Conservation (phyloP, 2,329 filamentous ascomycete species). For the Arthroderma sp. region DNA sequence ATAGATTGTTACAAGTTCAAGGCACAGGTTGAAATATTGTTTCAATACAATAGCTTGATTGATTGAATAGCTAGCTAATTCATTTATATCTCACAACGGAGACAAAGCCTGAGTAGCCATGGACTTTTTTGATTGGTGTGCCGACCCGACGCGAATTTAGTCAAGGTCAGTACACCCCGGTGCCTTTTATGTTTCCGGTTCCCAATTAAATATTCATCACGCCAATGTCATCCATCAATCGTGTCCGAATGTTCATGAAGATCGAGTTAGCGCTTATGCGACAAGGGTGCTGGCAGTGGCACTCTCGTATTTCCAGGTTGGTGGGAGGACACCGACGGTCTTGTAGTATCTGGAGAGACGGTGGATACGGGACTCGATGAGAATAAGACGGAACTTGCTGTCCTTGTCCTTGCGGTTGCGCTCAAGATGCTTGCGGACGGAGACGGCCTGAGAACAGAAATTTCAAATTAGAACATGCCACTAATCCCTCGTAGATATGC, state of each 20-base stretch:
- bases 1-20: not conserved
- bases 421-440: conserved; percentile 99
- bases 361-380: conserved; percentile 99
- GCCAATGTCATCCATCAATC: no score
- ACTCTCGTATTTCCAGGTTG: conserved; percentile 98
- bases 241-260: no score
- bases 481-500: not conserved
- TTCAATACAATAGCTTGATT: no score
- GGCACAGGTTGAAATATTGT: not conserved
- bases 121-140: no score
- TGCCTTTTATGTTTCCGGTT: no score
- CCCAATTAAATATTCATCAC: no score
- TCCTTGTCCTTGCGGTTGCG: conserved; percentile 99
- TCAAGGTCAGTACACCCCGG: no score
- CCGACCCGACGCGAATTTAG: no score
- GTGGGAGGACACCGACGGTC: conserved; percentile 70
- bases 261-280: conserved; percentile 47
- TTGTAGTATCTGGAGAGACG: conserved; percentile 99
- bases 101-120: no score
- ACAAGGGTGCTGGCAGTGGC: conserved; percentile 91
- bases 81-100: no score
- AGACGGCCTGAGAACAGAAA: conserved; percentile 54
- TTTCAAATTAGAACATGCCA: not conserved
- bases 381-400: conserved; percentile 99
- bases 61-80: no score